phyloP scores from a whole-genome alignment of 805 yeast genomes.

The Saccharomyces eubayanus region DNA sequence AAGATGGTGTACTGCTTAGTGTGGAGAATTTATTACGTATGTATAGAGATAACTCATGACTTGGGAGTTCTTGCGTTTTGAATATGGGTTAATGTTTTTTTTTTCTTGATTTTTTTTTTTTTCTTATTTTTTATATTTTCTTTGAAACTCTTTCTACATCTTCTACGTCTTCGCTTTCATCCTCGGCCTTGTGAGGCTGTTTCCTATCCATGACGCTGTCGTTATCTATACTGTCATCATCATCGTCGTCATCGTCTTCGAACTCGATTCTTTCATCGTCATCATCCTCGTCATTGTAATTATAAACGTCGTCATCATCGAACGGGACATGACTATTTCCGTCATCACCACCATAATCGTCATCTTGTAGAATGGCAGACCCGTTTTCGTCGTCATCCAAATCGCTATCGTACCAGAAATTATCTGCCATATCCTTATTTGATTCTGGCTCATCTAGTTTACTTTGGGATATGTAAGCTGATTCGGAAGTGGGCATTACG shows the following conservation, averaged over 20 bases:
- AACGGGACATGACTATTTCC: conserved; percentile 26
- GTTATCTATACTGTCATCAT: conserved; percentile 28
- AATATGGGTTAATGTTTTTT: background rate
- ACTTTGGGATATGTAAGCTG: conserved; percentile 34
- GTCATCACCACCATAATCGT: conserved; percentile 38
- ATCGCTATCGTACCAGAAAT: conserved; percentile 70
- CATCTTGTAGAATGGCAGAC: conserved; percentile 41
- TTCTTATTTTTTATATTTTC: conserved; percentile 3
- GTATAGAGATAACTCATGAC: background rate
- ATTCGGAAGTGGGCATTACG: conserved; percentile 62
- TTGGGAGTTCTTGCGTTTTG: background rate
- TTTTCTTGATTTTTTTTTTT: background rate
- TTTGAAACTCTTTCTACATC: conserved; percentile 23
- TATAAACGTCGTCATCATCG: conserved; percentile 47
- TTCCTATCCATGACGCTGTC: conserved; percentile 32
- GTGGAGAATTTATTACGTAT: background rate
- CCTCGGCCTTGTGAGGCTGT: conserved; percentile 27
- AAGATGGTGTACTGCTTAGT: background rate
- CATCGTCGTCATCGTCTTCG: conserved; percentile 25
- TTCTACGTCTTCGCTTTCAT: conserved; percentile 29
- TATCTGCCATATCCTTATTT: conserved; percentile 62
- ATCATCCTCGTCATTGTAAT: conserved; percentile 38
- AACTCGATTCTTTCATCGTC: conserved; percentile 33
- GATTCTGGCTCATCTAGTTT: conserved; percentile 29
- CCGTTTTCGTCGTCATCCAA: conserved; percentile 64